Evolutionary conservation across 2,329 filamentous ascomycete genomes (phyloP).

Genomic region (Fusarium globosum): DNA sequence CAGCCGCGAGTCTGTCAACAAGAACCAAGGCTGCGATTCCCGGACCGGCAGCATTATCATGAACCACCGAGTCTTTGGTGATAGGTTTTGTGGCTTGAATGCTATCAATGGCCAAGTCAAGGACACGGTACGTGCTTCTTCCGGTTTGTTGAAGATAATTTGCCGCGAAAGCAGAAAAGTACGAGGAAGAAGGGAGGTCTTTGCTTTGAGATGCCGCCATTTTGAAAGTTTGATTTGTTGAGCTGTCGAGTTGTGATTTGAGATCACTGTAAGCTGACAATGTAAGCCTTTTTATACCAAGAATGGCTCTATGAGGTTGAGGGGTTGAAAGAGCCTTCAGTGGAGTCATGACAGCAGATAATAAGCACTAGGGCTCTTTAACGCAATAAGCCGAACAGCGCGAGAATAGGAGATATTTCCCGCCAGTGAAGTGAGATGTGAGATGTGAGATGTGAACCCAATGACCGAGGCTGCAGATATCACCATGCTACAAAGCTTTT

Average conservation of each 20-base stretch:
- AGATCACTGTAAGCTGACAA: not conserved
- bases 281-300: not conserved
- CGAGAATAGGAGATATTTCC: not conserved
- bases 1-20: conserved; percentile 10
- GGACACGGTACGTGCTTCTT: conserved; percentile 43
- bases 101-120: conserved; percentile 29
- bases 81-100: conserved; percentile 35
- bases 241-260: not conserved
- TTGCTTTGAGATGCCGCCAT: conserved; percentile 26
- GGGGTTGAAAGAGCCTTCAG: not conserved
- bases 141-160: conserved; percentile 46
- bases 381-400: not conserved
- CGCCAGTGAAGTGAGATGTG: not conserved
- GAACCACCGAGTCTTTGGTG: conserved; percentile 41
- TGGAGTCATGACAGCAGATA: not conserved
- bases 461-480: not conserved
- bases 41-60: conserved; percentile 50
- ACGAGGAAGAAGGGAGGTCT: conserved; percentile 28
- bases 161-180: conserved; percentile 44
- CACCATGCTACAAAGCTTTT: not conserved
- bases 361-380: conserved; percentile 1
- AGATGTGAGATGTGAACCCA: not conserved
- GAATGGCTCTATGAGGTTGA: not conserved
- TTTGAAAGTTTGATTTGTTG: not conserved
- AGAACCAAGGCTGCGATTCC: conserved; percentile 47